Conservation (phyloP, 768 basidiomycete genomes). For the Mycena filopes region DNA sequence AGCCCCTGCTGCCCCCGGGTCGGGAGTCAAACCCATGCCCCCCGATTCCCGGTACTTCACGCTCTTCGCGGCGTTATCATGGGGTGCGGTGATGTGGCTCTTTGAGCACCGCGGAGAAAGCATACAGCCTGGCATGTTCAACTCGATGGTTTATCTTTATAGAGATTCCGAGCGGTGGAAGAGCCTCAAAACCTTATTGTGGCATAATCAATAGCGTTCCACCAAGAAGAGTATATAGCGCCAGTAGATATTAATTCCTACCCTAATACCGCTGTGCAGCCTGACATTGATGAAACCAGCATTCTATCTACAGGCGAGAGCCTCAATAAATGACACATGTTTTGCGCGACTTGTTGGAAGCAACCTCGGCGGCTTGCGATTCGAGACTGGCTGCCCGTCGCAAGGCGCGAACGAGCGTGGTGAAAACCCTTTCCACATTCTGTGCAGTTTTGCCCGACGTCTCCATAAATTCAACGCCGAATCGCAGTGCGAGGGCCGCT, state of each 20-base stretch:
- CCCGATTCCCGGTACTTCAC: slow-evolving; percentile 89
- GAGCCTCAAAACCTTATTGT: slow-evolving; percentile 83
- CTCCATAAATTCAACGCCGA: slow-evolving; percentile 83
- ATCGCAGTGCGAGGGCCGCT: slow-evolving; percentile 77
- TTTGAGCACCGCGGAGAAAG: slow-evolving; percentile 88
- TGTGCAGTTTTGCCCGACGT: slow-evolving; percentile 95
- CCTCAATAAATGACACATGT: too few relatives aligned
- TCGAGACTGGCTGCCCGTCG: slow-evolving; percentile 76
- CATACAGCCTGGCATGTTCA: slow-evolving; percentile 98
- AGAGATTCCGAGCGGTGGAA: slow-evolving; percentile 92
- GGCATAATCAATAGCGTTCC: slow-evolving; percentile 72
- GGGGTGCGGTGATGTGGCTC: slow-evolving; percentile 98
- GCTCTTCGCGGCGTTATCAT: slow-evolving; percentile 86
- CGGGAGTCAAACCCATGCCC: slow-evolving; percentile 75
- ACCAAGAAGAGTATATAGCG: not conserved
- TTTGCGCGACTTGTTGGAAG: too few relatives aligned
- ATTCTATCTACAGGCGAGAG: too few relatives aligned
- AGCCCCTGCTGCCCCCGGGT: slow-evolving; percentile 50
- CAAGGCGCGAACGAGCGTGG: slow-evolving; percentile 83
- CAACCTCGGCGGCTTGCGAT: too few relatives aligned
- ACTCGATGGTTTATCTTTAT: slow-evolving; percentile 95
- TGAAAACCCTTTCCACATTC: slow-evolving; percentile 93
- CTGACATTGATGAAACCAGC: too few relatives aligned
- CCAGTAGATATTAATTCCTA: slow-evolving; percentile 22
- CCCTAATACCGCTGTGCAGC: slow-evolving; percentile 14